Evolutionary conservation across 768 basidiomycete species (phyloP).

Genomic region (Leccinum variicolor): DNA sequence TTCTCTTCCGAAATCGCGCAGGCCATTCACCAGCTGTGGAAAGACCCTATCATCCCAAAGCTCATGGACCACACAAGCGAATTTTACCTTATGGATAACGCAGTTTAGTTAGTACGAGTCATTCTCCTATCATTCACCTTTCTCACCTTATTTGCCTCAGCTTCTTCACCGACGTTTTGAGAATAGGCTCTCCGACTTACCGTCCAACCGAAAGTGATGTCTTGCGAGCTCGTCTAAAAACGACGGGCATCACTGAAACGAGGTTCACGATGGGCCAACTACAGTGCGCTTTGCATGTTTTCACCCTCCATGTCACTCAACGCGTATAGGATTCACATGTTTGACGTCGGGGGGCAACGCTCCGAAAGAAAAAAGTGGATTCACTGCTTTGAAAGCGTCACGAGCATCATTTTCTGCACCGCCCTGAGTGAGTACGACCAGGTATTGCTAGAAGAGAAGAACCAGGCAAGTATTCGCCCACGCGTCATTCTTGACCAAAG

Average conservation of each 20-base stretch:
- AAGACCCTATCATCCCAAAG: conserved; percentile 56
- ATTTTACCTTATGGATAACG: conserved; percentile 96
- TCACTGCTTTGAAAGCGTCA: conserved; percentile 76
- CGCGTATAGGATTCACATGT: conserved; percentile 55
- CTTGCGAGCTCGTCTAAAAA: conserved; percentile 84
- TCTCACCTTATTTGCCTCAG: conserved; percentile 33
- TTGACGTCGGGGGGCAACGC: conserved; percentile 78
- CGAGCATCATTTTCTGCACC: conserved; percentile 76
- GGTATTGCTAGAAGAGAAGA: conserved; percentile 58
- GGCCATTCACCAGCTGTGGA: conserved; percentile 67
- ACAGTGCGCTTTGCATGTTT: conserved; percentile 36
- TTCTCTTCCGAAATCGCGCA: conserved; percentile 65
- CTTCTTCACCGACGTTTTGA: conserved; percentile 82
- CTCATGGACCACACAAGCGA: conserved; percentile 61
- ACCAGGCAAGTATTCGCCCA: conserved; percentile 21
- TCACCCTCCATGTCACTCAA: not conserved
- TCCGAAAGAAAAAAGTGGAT: conserved; percentile 84
- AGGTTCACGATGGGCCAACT: conserved; percentile 68
- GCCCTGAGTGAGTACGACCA: conserved; percentile 77
- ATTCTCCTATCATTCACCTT: not conserved
- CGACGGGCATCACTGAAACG: conserved; percentile 88
- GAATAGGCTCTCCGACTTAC: conserved; percentile 81
- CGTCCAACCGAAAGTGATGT: conserved; percentile 85
- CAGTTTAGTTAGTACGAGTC: conserved; percentile 63
- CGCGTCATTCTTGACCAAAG: not conserved